These are phyloP conservation scores for Gastrolobium villosum DNA, from an alignment of 306 rosid species.

Conservation along the genomic window DNA sequence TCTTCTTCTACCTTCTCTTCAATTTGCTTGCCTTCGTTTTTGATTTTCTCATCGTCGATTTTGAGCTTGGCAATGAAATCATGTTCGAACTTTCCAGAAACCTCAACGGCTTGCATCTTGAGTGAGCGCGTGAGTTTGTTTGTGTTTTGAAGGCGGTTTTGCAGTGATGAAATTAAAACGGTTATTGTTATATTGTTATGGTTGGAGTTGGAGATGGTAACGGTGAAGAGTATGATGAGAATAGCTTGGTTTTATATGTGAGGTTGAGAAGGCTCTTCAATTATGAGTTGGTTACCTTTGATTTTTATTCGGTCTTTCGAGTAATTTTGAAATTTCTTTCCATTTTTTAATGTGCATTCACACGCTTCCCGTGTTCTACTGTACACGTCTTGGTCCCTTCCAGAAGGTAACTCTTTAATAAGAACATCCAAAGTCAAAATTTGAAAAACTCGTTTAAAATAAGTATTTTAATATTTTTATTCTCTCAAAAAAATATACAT, in stretches of 20 bases:
- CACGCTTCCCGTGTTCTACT: conserved; percentile 45
- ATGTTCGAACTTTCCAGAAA: conserved; percentile 41
- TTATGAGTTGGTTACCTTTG: background rate
- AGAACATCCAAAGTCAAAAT: background rate
- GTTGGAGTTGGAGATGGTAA: conserved; percentile 13
- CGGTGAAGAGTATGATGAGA: background rate
- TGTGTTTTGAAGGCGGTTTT: background rate
- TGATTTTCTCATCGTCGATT: conserved; percentile 26
- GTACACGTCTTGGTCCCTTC: conserved; percentile 39
- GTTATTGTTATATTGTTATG: background rate
- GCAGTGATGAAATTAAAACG: background rate
- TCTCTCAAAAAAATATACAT: background rate
- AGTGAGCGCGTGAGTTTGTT: background rate
- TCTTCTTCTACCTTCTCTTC: background rate
- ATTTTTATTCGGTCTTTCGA: conserved; percentile 37
- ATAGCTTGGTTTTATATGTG: background rate
- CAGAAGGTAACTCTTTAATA: conserved; percentile 9
- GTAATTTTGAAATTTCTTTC: background rate
- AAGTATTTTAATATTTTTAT: too few species aligned
- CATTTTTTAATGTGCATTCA: background rate
- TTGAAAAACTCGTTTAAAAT: background rate
- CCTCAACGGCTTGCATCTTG: conserved; percentile 57
- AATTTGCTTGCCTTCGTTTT: background rate
- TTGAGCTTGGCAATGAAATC: conserved; percentile 56
- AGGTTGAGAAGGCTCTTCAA: background rate